Evolutionary conservation across 768 basidiomycete genomes (phyloP).

Genomic region (Psilocybe sp.): DNA sequence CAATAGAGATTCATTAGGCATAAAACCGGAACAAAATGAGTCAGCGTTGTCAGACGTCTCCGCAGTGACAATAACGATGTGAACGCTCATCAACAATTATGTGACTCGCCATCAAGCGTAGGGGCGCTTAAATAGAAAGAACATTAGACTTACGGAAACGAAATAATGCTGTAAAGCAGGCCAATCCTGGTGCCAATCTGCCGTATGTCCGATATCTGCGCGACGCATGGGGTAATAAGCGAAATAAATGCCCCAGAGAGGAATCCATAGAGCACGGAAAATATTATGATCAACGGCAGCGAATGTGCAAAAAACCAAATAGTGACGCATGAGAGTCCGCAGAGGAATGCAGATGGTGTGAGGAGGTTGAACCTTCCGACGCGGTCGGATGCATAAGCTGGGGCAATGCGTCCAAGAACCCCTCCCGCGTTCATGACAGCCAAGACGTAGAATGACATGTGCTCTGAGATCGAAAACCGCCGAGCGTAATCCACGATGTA

Average conservation of each 20-base stretch:
- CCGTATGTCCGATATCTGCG: slow-evolving; percentile 56
- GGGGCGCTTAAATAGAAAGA: slow-evolving; percentile 2
- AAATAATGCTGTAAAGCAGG: slow-evolving; percentile 59
- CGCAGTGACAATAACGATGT: background rate
- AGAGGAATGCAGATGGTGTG: slow-evolving; percentile 57
- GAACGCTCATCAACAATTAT: slow-evolving; percentile 2
- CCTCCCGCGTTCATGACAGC: slow-evolving; percentile 71
- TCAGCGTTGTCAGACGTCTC: background rate
- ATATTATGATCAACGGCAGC: slow-evolving; percentile 41
- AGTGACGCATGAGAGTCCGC: slow-evolving; percentile 56
- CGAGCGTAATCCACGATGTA: slow-evolving; percentile 63
- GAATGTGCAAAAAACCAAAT: slow-evolving; percentile 52
- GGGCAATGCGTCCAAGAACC: slow-evolving; percentile 60
- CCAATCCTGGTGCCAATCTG: slow-evolving; percentile 66
- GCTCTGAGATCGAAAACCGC: slow-evolving; percentile 35
- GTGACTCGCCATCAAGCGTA: background rate
- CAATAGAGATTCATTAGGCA: slow-evolving; percentile 2
- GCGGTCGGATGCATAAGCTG: slow-evolving; percentile 61
- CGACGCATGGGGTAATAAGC: slow-evolving; percentile 65
- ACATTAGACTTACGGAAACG: slow-evolving; percentile 60
- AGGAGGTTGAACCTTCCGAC: slow-evolving; percentile 69
- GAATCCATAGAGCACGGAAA: slow-evolving; percentile 60
- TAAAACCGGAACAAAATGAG: background rate
- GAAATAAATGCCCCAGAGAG: slow-evolving; percentile 68
- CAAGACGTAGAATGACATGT: slow-evolving; percentile 51